A percentile compares a stretch with the other conserved stretches of the same genome.
Conservation (phyloP, 202 grass and related monocot species). For the Schoenoplectus triqueter region DNA sequence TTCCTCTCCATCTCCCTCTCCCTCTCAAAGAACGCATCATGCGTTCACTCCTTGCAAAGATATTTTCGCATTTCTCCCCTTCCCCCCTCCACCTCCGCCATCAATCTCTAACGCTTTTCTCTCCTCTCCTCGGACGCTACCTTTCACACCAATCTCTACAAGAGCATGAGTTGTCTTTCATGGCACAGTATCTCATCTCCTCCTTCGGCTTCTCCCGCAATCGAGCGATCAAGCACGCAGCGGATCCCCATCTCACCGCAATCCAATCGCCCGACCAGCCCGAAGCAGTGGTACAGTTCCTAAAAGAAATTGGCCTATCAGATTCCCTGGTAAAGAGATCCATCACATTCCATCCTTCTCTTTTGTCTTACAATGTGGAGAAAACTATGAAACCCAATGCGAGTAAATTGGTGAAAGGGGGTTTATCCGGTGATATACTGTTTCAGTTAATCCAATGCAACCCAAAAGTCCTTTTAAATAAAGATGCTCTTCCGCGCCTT, state of each 20-base stretch:
- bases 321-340: constrained; percentile 33
- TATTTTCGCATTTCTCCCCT: not conserved
- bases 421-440: not conserved
- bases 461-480: not conserved
- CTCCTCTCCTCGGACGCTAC: not conserved
- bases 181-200: constrained; percentile 43
- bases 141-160: not conserved
- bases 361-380: constrained; percentile 34
- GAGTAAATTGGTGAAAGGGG: not conserved
- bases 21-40: not conserved
- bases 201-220: not conserved
- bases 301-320: constrained; percentile 42
- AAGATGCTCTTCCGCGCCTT: not conserved
- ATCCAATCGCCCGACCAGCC: not conserved
- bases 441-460: constrained; percentile 17
- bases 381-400: constrained; percentile 29
- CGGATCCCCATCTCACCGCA: not conserved
- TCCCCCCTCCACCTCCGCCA: not conserved
- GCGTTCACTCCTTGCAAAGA: not conserved
- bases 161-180: not conserved
- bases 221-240: not conserved
- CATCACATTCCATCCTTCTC: not conserved
- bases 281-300: not conserved
- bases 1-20: too few relatives aligned
- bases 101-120: not conserved